phyloP scores from a whole-genome alignment of 2,329 filamentous ascomycete genomes.

The Pyricularia sp. region DNA sequence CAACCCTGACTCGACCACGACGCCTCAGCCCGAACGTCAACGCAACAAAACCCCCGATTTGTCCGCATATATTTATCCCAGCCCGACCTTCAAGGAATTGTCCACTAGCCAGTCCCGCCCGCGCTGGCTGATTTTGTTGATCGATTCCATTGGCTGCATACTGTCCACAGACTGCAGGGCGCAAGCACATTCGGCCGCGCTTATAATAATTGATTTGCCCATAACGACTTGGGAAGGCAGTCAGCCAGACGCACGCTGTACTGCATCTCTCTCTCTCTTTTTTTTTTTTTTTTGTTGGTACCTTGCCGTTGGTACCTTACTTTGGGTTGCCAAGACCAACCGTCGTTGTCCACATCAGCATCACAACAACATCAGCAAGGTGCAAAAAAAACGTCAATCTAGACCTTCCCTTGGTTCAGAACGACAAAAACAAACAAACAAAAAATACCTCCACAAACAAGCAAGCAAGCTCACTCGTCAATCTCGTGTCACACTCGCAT shows the following conservation, averaged over 20 bases:
- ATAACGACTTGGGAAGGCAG: neutral
- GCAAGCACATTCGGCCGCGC: neutral
- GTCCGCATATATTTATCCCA: neutral
- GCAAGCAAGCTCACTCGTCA: neutral
- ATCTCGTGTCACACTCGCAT: neutral
- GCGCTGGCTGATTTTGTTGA: neutral
- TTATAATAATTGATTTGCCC: neutral
- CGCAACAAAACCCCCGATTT: neutral
- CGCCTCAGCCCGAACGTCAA: neutral
- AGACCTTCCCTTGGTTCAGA: neutral
- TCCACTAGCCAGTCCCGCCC: neutral
- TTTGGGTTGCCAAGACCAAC: neutral
- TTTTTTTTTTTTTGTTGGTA: neutral
- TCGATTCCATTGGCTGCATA: neutral
- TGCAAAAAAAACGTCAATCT: neutral
- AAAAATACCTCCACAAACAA: neutral
- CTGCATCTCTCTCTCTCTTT: neutral
- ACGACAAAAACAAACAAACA: neutral
- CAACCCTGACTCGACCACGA: neutral
- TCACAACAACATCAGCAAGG: neutral
- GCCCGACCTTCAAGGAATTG: neutral
- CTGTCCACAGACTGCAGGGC: neutral
- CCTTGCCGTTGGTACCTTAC: neutral
- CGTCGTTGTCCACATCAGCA: neutral
- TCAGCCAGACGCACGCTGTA: neutral